These are phyloP conservation scores for Alternaria triticimaculans DNA, from an alignment of 2,329 filamentous ascomycete genomes.

Conservation along the genomic window DNA sequence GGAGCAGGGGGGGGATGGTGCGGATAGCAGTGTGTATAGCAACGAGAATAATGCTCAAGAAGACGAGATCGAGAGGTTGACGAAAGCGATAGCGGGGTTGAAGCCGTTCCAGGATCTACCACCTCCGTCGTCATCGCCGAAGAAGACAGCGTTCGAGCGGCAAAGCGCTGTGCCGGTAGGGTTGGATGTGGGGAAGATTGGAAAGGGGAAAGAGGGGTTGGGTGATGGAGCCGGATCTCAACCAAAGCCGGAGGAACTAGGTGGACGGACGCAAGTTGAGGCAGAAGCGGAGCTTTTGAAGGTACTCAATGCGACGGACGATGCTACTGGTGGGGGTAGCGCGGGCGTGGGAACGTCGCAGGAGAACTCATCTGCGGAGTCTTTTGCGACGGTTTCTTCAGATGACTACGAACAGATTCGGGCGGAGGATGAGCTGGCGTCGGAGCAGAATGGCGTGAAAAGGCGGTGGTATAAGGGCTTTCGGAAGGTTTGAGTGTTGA, in stretches of 20 bases:
- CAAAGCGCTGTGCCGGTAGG: constrained; percentile 7
- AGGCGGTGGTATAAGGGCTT: constrained; percentile 23
- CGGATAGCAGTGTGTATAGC: neutral
- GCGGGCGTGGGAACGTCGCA: neutral
- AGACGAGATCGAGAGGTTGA: neutral
- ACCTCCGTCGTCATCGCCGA: neutral
- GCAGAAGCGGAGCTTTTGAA: neutral
- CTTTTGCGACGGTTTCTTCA: neutral
- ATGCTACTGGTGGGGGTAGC: accelerated
- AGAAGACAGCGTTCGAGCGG: neutral
- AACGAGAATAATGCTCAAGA: neutral
- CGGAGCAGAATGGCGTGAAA: constrained; percentile 11
- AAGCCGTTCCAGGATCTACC: neutral
- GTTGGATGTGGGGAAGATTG: neutral
- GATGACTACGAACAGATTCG: constrained; percentile 8
- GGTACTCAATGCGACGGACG: neutral
- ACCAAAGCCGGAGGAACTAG: neutral
- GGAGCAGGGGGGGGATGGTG: neutral
- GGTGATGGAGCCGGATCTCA: accelerated
- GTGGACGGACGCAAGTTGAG: neutral
- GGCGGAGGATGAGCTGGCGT: neutral
- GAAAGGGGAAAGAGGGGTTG: neutral
- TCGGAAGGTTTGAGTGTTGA: neutral
- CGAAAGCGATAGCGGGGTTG: neutral
- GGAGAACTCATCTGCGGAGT: neutral